Evolutionary conservation across 2,329 filamentous ascomycete species (phyloP).

Genomic region (Aspergillus pseudonomiae): DNA sequence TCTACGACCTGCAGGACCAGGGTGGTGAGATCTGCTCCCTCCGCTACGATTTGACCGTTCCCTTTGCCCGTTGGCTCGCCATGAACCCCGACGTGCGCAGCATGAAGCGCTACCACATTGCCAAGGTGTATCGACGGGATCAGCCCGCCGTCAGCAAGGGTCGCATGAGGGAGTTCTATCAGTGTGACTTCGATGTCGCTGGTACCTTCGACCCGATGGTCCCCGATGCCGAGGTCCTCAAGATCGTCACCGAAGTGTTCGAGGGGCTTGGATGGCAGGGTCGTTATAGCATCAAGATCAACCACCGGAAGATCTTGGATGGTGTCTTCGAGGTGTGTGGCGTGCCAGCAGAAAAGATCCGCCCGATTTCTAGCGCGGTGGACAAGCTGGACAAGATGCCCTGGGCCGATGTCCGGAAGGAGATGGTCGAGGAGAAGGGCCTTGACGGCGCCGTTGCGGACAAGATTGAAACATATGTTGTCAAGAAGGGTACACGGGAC

Average conservation of each 20-base stretch:
- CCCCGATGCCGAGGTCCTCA: slow-evolving; percentile 85
- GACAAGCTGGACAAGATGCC: slow-evolving; percentile 95
- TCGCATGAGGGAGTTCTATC: slow-evolving; percentile 93
- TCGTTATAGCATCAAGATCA: slow-evolving; percentile 85
- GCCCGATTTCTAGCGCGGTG: slow-evolving; percentile 87
- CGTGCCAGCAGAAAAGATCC: slow-evolving; percentile 82
- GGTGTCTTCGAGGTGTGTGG: slow-evolving; percentile 90
- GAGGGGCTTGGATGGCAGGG: slow-evolving; percentile 74
- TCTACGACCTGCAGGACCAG: slow-evolving; percentile 86
- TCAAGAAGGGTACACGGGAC: slow-evolving; percentile 73
- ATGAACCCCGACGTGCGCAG: slow-evolving; percentile 82
- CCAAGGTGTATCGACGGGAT: slow-evolving; percentile 84
- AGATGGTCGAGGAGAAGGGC: slow-evolving; percentile 93
- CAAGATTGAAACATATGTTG: slow-evolving; percentile 83
- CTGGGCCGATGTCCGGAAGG: slow-evolving; percentile 85
- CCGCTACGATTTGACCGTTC: slow-evolving; percentile 85
- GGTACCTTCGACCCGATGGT: slow-evolving; percentile 86
- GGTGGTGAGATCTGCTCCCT: slow-evolving; percentile 83
- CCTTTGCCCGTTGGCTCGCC: slow-evolving; percentile 88
- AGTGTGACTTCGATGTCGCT: slow-evolving; percentile 96
- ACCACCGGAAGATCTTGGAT: slow-evolving; percentile 92
- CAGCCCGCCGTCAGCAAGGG: slow-evolving; percentile 88
- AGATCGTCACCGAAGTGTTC: slow-evolving; percentile 84
- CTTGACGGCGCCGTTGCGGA: slow-evolving; percentile 76
- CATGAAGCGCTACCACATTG: slow-evolving; percentile 94